phyloP scores from a whole-genome alignment of 768 basidiomycete species.

The Trametes punicea region DNA sequence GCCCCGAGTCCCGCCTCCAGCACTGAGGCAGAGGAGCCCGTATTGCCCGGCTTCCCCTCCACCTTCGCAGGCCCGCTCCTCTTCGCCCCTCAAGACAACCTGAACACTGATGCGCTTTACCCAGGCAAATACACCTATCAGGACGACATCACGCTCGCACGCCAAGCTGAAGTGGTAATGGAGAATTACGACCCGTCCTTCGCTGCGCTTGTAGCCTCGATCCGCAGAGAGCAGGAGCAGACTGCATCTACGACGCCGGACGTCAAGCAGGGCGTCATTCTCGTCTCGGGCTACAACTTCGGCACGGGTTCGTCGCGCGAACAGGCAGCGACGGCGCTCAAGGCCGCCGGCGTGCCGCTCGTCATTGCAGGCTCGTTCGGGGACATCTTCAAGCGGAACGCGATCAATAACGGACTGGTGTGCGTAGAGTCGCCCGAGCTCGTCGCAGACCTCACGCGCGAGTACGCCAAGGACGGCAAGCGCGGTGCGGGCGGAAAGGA shows the following conservation, averaged over 20 bases:
- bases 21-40: conserved; percentile 47
- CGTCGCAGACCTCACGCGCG: conserved; percentile 74
- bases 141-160: conserved; percentile 94
- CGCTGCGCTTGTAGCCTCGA: conserved; percentile 60
- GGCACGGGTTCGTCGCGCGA: conserved; percentile 98
- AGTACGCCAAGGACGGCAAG: conserved; percentile 68
- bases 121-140: conserved; percentile 99
- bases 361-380: conserved; percentile 98
- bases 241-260: conserved; percentile 12
- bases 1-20: conserved; percentile 28
- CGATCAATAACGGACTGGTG: conserved; percentile 97
- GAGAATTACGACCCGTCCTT: conserved; percentile 97
- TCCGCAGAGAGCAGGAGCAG: conserved; percentile 34
- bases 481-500: conserved; percentile 75
- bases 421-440: conserved; percentile 92
- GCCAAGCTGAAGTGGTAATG: conserved; percentile 96
- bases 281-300: conserved; percentile 96
- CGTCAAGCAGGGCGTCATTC: conserved; percentile 61
- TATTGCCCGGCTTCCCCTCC: conserved; percentile 80
- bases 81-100: conserved; percentile 93
- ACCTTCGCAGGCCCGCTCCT: conserved; percentile 82
- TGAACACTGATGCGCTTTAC: conserved; percentile 98
- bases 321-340: conserved; percentile 96
- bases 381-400: conserved; percentile 98
- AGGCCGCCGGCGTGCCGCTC: conserved; percentile 87